phyloP scores from a whole-genome alignment of 176 grass and related monocot genomes.

The Hsuehochloa calcarea region DNA sequence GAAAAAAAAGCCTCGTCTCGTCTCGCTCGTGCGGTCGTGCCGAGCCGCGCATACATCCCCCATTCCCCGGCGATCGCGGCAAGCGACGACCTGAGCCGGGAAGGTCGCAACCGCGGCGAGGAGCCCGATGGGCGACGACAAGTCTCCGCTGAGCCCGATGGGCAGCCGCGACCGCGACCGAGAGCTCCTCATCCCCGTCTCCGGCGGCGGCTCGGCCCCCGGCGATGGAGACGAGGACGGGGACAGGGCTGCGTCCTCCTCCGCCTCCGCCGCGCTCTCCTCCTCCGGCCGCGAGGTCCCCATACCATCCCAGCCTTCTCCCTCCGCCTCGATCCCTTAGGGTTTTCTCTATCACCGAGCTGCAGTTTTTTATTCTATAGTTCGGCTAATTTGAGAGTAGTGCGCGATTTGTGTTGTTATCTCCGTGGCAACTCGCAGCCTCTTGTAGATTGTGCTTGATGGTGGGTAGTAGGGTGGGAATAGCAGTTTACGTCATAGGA shows the following conservation, averaged over 20 bases:
- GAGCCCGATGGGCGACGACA: constrained; percentile 71
- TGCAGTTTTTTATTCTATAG: not conserved
- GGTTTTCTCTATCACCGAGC: not conserved
- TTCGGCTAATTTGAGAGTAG: not conserved
- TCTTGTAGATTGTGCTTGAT: not conserved
- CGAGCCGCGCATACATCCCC: constrained; percentile 3
- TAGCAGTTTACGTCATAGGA: constrained; percentile 7
- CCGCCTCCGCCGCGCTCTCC: constrained; percentile 55
- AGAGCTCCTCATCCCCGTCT: constrained; percentile 88
- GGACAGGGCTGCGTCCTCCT: constrained; percentile 41
- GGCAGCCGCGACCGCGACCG: constrained; percentile 67
- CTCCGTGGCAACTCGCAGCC: not conserved
- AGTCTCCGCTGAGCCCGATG: constrained; percentile 58
- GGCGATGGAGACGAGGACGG: constrained; percentile 34
- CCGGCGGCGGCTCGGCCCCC: constrained; percentile 41
- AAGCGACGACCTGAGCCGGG: constrained; percentile 33
- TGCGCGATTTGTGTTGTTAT: not conserved
- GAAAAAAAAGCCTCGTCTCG: not conserved
- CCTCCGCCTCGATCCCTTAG: constrained; percentile 14
- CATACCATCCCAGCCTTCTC: not conserved
- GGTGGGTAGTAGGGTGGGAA: not conserved
- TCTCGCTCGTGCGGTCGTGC: constrained; percentile 10
- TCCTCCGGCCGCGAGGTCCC: constrained; percentile 77
- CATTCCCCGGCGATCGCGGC: constrained; percentile 31
- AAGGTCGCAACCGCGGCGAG: not conserved